Base-by-base conservation (phyloP, 2,329 filamentous ascomycete genomes). In the Fonsecaea monophora region DNA sequence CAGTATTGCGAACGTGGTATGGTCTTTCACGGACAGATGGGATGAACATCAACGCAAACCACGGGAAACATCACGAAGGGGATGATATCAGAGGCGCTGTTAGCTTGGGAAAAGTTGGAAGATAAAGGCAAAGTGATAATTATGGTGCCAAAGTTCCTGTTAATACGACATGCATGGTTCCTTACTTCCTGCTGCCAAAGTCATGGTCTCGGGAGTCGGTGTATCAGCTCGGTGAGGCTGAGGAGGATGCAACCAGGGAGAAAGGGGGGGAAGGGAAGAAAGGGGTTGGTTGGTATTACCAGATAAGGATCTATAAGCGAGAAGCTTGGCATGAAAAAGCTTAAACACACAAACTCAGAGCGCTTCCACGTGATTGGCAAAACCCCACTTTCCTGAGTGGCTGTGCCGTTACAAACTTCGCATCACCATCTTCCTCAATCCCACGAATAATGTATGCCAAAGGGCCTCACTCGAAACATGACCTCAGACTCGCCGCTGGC, bases 271-370 rank as follows among this genome's bases (percentile, higher is more conserved):
- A 9, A n/a, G 42, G 42, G 42, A n/a, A 1, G 9, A 45, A 18
- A 12, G 42, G 45, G 45, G n/a, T 50, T 50, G 45, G 13, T 50
- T 50, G 45, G 13, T 50, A 25, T 50, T 25, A 50, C 48, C 34
- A 10, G 38, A 53, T 53, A 9, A 45, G 59, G 37, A 32, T 9
- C 10, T 38, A 13, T 15, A 53, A 53, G 59, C 59, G 45, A 61
- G 58, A 8, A 10, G 7, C 40, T 45, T 21, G 38, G 57, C 30
- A 30, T 53, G 18, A 25, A 35, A 45, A 60, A 60, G 57, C 57
- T 60, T 60, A 53, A 50, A 21, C 18, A 13, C 59, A 42, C 59
- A 34, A 61, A 61, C 59, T 25, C 21, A 21, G 53, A 61, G 53
- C 59, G 48, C 1, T 9, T 18, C 15, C 59, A 61, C 59, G 59